Base-by-base conservation (phyloP, 805 yeast genomes). In the Suhomyces sp. region DNA sequence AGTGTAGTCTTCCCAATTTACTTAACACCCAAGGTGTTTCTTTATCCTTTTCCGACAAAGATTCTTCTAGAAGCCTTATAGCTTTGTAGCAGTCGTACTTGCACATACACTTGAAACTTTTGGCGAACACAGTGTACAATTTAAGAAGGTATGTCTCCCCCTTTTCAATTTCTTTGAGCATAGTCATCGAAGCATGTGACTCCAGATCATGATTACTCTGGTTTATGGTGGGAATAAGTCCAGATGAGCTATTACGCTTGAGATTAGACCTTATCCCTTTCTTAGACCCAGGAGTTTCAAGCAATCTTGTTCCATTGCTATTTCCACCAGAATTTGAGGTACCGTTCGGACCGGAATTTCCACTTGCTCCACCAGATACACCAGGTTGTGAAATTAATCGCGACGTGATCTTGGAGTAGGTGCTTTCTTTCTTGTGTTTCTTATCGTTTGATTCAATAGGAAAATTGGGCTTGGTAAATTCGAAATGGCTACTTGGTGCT, bases 21-120 rank as follows among this genome's bases (percentile, higher is more conserved):
- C 91, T 81, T 46, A 89, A 77, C 10, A 91, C 96, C 89, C 94
- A 91, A 0, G 97, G 94, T 20, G 97, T 79, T 49, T 82, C 73
- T 53, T 79, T 73, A 66, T 86, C 88, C 46, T 74, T 61, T 47
- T 77, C 79, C 1, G 96, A 89, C 19, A 94, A 72, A 21, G 82
- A 67, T 49, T 82, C 83, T 22, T 37, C 41, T 27, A 93, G 72
- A 2, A 83, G 71, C 50, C 93, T 70, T 8, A 92, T 82, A 0
- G 97, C 96, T 60, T 86, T 84, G 62, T 82, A 83, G 58, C 96
- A 88, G 61, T 92, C 94, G 66, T 80, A 92, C 43, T 78, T 74
- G 55, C 79, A 69, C 75, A 82, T 78, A 17, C 86, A 78, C 58
- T 81, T 82, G 65, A 66, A 82, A n/a, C 82, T 83, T 61, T 79